Base-by-base conservation (phyloP, 352 stramenopile species). In the Globisporangium polare region DNA sequence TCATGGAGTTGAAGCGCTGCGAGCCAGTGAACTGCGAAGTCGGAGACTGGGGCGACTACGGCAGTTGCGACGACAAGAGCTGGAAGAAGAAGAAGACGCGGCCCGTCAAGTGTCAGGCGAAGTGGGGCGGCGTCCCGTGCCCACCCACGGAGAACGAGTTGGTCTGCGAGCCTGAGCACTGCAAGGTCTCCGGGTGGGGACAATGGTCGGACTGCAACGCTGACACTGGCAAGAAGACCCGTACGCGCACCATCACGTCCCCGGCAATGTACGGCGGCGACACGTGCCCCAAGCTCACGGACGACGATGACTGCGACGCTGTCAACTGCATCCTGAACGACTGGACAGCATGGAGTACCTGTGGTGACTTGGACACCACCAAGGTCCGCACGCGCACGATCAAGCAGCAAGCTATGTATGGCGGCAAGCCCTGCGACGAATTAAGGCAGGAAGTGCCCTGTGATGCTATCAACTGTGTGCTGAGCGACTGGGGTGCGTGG, bases 51-150 rank as follows among this genome's bases (percentile, higher is more conserved):
- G 70, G 68, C 1, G 69, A 79, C 24, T 88, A 79, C 37, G 65
- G 68, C 0, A 53, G 43, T 1, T 89, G 74, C 33, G 75, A 88
- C 39, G 33, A 53, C 0, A 63, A 70, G 42, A 85, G 66, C 27
- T 87, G 62, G 54, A 80, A 69, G 54, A 83, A 85, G 64, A 73
- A 49, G 7, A 86, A 87, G 53, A 73, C 62, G 2, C 74, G 78
- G 5, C 52, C 43, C 2, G 60, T 89, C 26, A 56, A 64, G 8
- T 46, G 55, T n/a, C 35, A 65, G 47, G 54, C 80, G 0, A 68
- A 75, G 39, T 84, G 80, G 66, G 63, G 66, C 13, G 82, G 82
- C 8, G 52, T 55, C 0, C 29, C 60, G 0, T 92, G 82, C 46
- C 74, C 75, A 1, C 62, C 74, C 0, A 47, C 77, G 5, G 73